Base-by-base conservation (phyloP, 306 rosid genomes). In the Trichosanthes cucumerina region DNA sequence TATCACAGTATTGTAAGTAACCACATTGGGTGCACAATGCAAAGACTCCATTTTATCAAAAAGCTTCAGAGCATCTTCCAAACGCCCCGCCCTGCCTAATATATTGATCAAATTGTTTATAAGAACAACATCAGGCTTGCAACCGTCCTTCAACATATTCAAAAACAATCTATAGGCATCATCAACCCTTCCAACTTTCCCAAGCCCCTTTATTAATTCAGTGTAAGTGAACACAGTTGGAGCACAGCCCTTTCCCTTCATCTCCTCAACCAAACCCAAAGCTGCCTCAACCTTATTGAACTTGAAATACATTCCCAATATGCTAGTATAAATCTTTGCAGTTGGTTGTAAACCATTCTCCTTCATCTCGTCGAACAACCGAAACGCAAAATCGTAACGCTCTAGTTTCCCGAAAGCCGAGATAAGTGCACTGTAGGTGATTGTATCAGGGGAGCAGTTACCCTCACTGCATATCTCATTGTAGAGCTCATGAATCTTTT, bases 341-440 rank as follows among this genome's bases (percentile, higher is more conserved):
- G 89, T 89, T 7, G 97, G 97, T 73, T 89, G 90, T 49, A 94
- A 82, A 46, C 96, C 93, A 83, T 88, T 94, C 79, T 86, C 96
- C 90, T 92, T 90, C 97, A 92, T 94, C 83, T 94, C 96, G 23
- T 92, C 88, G 81, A 89, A 92, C 80, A 94, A 85, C 39, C 92
- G 88, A 66, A 92, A 77, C 38, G 98, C 90, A 7, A 88, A 89
- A 47, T 90, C 95, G 72, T 84, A 80, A 4, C 86, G 96, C 82
- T 89, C 92, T 39, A 94, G 83, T 81, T 87, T 94, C 18, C 89
- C 89, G 79, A 90, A 94, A 31, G 92, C 77, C 13, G 93, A 87
- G 75, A 92, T 86, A 33, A 92, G 93, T 54, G 87, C 93, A 87
- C 88, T 90, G 76, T 92, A 92, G 18, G 97, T 92, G 58, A 90